Evolutionary conservation across 2,329 filamentous ascomycete species (phyloP).

Genomic region (Coniochaeta hoffmannii): DNA sequence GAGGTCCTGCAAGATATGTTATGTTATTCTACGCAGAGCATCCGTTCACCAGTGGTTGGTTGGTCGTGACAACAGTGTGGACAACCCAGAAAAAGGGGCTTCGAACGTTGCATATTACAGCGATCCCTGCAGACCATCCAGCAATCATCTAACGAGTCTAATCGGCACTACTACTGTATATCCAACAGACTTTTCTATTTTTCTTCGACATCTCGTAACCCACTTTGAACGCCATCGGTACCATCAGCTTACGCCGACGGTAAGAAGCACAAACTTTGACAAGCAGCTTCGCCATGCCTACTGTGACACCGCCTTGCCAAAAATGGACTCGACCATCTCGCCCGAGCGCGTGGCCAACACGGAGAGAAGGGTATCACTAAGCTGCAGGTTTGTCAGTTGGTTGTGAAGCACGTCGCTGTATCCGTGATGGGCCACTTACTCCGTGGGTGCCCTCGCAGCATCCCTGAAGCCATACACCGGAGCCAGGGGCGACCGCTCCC

Average conservation of each 20-base stretch:
- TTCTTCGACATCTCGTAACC: not conserved
- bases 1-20: no score
- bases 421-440: constrained; percentile 46
- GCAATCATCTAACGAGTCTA: no score
- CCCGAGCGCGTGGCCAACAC: constrained; percentile 69
- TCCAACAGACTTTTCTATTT: not conserved
- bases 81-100: no score
- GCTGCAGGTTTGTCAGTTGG: constrained; percentile 30
- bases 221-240: not conserved
- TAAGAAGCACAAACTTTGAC: no score
- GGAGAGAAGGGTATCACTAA: constrained; percentile 77
- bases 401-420: constrained; percentile 4
- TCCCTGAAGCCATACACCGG: constrained; percentile 87
- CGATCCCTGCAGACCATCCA: no score
- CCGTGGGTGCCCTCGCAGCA: constrained; percentile 92
- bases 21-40: no score
- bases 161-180: no score
- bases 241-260: not conserved
- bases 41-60: no score
- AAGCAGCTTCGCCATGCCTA: not conserved
- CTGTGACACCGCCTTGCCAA: constrained; percentile 30
- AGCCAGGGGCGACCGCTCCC: constrained; percentile 59
- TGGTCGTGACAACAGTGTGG: no score
- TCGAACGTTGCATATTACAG: no score
- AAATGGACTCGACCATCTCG: constrained; percentile 71